Conservation (phyloP, 2,329 filamentous ascomycete genomes). For the Monilinia fructicola region DNA sequence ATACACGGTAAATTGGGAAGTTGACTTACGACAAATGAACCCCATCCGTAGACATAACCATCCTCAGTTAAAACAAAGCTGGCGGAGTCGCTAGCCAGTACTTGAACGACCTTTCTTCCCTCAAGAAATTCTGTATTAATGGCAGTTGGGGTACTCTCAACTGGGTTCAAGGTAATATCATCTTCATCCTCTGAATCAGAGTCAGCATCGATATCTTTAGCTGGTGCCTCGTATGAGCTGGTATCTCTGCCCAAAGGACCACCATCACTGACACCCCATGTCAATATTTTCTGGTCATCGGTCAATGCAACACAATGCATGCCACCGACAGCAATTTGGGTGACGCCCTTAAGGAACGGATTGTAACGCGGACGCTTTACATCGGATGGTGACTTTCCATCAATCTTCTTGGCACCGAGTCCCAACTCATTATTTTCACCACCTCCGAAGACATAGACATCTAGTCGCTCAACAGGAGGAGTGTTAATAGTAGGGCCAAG, state of each 20-base stretch:
- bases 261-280: constrained; percentile 87
- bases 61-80: constrained; percentile 74
- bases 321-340: constrained; percentile 74
- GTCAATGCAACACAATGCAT: constrained; percentile 81
- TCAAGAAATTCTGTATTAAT: constrained; percentile 12
- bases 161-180: constrained; percentile 67
- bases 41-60: constrained; percentile 79
- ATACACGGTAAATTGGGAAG: not conserved
- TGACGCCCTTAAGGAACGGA: constrained; percentile 61
- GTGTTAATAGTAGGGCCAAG: constrained; percentile 5
- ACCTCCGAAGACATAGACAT: constrained; percentile 79
- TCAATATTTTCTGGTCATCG: constrained; percentile 76
- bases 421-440: constrained; percentile 80
- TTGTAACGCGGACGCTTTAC: constrained; percentile 75
- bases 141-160: constrained; percentile 63
- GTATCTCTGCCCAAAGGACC: constrained; percentile 77
- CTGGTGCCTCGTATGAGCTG: constrained; percentile 55
- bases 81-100: constrained; percentile 72
- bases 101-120: constrained; percentile 3
- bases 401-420: constrained; percentile 65
- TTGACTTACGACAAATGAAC: constrained; percentile 66
- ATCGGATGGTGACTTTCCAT: constrained; percentile 62
- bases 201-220: constrained; percentile 55
- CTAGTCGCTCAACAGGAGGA: constrained; percentile 45
- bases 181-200: constrained; percentile 46